These are phyloP conservation scores for Pseudozyma pruni DNA, from an alignment of 1,284 basidiomycete genomes.

Conservation along the genomic window DNA sequence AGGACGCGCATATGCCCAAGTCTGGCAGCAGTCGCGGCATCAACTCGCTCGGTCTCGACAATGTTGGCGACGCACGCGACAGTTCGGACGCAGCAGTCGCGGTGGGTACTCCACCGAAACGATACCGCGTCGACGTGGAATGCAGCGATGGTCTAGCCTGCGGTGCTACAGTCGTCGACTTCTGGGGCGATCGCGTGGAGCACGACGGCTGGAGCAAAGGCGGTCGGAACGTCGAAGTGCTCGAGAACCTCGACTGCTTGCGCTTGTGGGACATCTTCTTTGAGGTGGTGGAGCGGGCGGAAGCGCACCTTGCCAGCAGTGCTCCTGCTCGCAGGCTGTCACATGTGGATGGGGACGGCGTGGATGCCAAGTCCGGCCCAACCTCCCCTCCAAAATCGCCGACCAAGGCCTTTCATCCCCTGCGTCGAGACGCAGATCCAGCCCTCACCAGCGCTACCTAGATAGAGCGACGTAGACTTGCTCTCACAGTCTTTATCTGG, in stretches of 20 bases:
- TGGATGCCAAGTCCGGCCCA: conserved; percentile 6
- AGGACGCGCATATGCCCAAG: conserved; percentile 11
- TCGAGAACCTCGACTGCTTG: conserved; percentile 53
- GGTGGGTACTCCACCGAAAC: conserved; percentile 31
- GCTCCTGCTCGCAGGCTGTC: conserved; percentile 1
- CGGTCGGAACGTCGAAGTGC: conserved; percentile 56
- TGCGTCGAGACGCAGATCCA: conserved; percentile 20
- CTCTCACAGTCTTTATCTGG: no score
- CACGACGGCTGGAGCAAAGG: conserved; percentile 54
- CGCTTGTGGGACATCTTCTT: conserved; percentile 59
- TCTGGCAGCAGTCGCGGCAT: neutral
- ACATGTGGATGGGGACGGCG: neutral
- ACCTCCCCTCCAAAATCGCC: conserved; percentile 23
- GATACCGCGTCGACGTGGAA: conserved; percentile 57
- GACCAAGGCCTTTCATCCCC: conserved; percentile 10
- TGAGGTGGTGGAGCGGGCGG: conserved; percentile 49
- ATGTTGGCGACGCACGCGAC: conserved; percentile 5
- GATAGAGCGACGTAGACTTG: neutral
- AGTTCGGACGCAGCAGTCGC: conserved; percentile 5
- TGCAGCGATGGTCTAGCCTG: conserved; percentile 42
- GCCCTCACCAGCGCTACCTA: conserved; percentile 2
- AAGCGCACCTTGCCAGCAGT: conserved; percentile 33
- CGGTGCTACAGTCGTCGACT: conserved; percentile 62
- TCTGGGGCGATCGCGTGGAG: conserved; percentile 45
- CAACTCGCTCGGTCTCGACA: conserved; percentile 29